Conservation (phyloP, 106 monocot species). For the Dendrobium huoshanense region DNA sequence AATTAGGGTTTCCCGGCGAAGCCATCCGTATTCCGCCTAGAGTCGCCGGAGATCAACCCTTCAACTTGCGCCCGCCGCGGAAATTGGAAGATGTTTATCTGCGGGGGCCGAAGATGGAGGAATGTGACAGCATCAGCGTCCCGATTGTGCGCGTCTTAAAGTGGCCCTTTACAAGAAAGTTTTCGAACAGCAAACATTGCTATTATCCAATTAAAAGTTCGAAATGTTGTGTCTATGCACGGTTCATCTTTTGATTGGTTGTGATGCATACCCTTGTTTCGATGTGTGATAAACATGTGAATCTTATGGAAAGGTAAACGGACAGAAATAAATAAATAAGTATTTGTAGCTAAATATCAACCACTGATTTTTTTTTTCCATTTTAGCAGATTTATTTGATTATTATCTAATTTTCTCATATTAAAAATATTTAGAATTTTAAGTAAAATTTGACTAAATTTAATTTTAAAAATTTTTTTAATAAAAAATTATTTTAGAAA, state of each 20-base stretch:
- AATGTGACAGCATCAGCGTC: background rate
- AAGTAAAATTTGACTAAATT: no score
- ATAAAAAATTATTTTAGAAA: no score
- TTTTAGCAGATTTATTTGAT: background rate
- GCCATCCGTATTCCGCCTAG: background rate
- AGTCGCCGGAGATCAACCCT: background rate
- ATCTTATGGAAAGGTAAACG: background rate
- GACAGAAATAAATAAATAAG: background rate
- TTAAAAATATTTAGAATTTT: no score
- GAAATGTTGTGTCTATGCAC: background rate
- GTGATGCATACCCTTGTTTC: background rate
- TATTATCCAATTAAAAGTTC: background rate
- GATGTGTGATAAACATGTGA: background rate
- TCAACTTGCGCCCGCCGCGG: background rate
- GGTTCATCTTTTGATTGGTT: background rate
- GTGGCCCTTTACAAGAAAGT: background rate
- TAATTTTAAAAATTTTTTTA: no score
- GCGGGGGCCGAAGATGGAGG: background rate
- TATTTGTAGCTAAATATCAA: background rate
- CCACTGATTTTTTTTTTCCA: background rate
- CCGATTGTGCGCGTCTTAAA: background rate
- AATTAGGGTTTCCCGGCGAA: constrained; percentile 8
- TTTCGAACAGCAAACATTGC: background rate
- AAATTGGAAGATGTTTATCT: background rate
- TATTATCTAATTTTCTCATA: no score